Percentiles rank a stretch among this genome's conserved stretches.
Conservation (phyloP, 192 early-diverging fungal species). For the Tieghemiomyces parasiticus region DNA sequence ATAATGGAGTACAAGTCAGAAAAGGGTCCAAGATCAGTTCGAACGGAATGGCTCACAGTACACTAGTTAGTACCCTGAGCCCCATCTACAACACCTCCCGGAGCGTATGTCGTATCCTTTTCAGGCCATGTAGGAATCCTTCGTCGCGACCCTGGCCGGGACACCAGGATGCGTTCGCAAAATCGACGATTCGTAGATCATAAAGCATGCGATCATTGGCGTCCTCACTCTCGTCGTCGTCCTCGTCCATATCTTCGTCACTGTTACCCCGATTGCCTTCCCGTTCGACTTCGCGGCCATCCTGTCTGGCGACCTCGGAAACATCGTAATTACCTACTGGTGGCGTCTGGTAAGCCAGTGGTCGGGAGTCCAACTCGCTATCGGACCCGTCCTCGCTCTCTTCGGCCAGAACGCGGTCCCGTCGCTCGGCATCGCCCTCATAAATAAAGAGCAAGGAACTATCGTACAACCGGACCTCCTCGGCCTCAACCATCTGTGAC, state of each 20-base stretch:
- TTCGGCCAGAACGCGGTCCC: conserved; percentile 29
- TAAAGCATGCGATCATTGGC: conserved; percentile 25
- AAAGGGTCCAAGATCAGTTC: too few relatives aligned
- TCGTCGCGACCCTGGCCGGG: conserved; percentile 48
- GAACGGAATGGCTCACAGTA: too few relatives aligned
- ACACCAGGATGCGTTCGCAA: conserved; percentile 68
- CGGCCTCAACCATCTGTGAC: conserved; percentile 27
- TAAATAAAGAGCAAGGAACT: conserved; percentile 72
- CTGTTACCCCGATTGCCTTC: conserved; percentile 12
- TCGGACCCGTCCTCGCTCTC: conserved; percentile 11
- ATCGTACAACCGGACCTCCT: conserved; percentile 47
- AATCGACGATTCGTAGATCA: conserved; percentile 71
- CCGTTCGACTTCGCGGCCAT: neutral
- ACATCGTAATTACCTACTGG: too few relatives aligned
- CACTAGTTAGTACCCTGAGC: too few relatives aligned
- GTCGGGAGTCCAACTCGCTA: conserved; percentile 13
- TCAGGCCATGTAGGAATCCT: conserved; percentile 46
- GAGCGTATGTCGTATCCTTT: conserved; percentile 38
- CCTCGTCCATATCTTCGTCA: conserved; percentile 20
- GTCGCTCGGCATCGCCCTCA: conserved; percentile 42
- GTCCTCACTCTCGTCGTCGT: conserved; percentile 17
- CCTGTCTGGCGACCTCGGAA: conserved; percentile 14
- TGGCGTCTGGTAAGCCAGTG: too few relatives aligned
- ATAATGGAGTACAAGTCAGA: too few relatives aligned
- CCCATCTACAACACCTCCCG: conserved; percentile 23